phyloP scores from a whole-genome alignment of 148 eudicot species.

The Hydrangea macrophylla region DNA sequence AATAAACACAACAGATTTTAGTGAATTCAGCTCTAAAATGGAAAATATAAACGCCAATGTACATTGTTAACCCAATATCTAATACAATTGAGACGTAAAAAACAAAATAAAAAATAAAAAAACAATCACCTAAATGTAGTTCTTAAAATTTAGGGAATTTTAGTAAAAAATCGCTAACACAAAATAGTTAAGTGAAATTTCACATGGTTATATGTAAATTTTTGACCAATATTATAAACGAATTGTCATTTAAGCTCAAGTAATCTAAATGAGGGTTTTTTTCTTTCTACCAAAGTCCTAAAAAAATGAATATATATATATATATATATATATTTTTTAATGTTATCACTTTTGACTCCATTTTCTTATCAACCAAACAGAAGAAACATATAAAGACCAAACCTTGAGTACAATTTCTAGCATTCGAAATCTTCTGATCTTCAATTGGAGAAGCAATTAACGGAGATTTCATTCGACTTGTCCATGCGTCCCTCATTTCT shows the following conservation, averaged over 20 bases:
- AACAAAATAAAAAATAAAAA: background rate
- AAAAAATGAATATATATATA: background rate
- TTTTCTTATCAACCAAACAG: background rate
- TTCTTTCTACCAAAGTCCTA: background rate
- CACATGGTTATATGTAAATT: background rate
- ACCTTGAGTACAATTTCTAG: constrained; percentile 45
- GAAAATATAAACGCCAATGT: background rate
- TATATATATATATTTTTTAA: background rate
- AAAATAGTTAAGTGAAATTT: background rate
- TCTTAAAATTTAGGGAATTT: background rate
- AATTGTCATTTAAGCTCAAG: too few relatives aligned
- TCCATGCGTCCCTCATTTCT: constrained; percentile 29
- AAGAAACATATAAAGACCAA: background rate
- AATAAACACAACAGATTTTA: background rate
- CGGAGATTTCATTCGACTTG: constrained; percentile 15
- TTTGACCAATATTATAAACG: too few relatives aligned
- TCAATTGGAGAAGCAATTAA: constrained; percentile 44
- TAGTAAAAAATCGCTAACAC: background rate
- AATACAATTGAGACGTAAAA: too few relatives aligned
- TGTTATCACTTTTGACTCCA: background rate
- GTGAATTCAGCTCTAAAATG: background rate
- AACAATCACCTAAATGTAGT: too few relatives aligned
- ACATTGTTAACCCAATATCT: background rate
- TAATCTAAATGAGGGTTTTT: too few relatives aligned
- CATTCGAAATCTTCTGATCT: constrained; percentile 25